Base-by-base conservation (phyloP, 1,284 basidiomycete genomes). In the Ustilago crameri region DNA sequence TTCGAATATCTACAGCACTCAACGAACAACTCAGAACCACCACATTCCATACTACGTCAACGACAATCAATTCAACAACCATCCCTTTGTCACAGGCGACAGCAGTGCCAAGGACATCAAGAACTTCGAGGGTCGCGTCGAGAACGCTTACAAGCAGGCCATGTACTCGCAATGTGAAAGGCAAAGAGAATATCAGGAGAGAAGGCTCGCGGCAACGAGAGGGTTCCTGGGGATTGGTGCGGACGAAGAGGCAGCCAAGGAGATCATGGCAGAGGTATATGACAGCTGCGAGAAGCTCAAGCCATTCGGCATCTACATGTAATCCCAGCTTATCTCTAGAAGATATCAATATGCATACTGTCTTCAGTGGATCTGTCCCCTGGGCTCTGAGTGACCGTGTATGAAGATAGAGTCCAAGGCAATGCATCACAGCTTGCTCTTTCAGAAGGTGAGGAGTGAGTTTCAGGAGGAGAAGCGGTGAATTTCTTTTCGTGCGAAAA, bases 31-130 rank as follows among this genome's bases (percentile, higher is more conserved):
- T 23, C 84, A 85, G 38, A 86, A 87, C 20, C 85, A 92, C 61
- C 88, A 89, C 42, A 86, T 97, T 44, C 88, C 88, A 20, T 98
- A 98, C 85, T 93, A 89, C 76, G 93, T 98, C 79, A 92, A 95
- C 82, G 86, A 87, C 5, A 85, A 85, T 9, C 91, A 95, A 80
- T 94, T 94, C 84, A 84, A 89, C 48, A 86, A 86, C 12, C 93
- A 95, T 83, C 90, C 92, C 1, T 84, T 87, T 24, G 75, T 82
- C 44, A 65, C 66, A 17, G 69, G 70, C 4, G 70, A 70, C 12
- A 24, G 47, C 37, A 70, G 71, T 44, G 45, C 57, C 27, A 50
- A 46, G 30, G 54, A 69, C 26, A 37, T 79, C 9, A 35, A 46
- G 8, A 54, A 65, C 15, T 79, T 79, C 51, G 78, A 80, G 53